phyloP scores from a whole-genome alignment of 768 basidiomycete genomes.

The Trametopsis cervina region DNA sequence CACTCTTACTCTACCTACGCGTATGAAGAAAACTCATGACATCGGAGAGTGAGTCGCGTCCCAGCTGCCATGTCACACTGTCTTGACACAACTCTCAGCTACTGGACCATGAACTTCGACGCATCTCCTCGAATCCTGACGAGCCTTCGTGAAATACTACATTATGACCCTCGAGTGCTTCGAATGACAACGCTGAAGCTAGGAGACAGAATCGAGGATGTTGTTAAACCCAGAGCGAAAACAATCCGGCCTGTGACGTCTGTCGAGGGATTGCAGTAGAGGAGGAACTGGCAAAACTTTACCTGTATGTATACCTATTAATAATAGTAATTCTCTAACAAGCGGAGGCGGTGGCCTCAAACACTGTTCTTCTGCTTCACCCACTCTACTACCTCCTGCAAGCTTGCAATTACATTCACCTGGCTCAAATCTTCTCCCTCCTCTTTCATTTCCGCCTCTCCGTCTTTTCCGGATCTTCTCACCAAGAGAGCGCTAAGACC shows the following conservation, averaged over 20 bases:
- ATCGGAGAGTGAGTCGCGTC: slow-evolving; percentile 69
- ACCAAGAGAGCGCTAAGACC: slow-evolving; percentile 56
- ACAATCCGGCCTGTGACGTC: slow-evolving; percentile 1
- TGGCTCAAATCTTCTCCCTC: slow-evolving; percentile 33
- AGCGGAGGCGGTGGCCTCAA: not conserved
- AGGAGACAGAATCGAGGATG: slow-evolving; percentile 65
- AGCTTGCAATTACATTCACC: slow-evolving; percentile 32
- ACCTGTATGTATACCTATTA: slow-evolving; percentile 1
- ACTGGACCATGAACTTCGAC: slow-evolving; percentile 91
- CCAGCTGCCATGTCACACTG: not conserved
- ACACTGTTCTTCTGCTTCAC: slow-evolving; percentile 20
- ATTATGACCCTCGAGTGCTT: slow-evolving; percentile 76
- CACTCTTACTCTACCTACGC: slow-evolving; percentile 62
- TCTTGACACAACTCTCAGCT: slow-evolving; percentile 35
- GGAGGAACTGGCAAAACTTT: not conserved
- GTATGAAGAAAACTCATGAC: slow-evolving; percentile 54
- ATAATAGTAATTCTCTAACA: slow-evolving; percentile 3
- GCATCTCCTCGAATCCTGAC: slow-evolving; percentile 66
- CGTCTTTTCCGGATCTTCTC: slow-evolving; percentile 41
- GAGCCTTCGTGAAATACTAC: slow-evolving; percentile 59
- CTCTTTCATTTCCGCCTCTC: slow-evolving; percentile 39
- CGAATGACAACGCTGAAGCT: slow-evolving; percentile 77
- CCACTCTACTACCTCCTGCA: slow-evolving; percentile 32
- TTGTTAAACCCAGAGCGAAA: slow-evolving; percentile 35
- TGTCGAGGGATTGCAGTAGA: not conserved